These are phyloP conservation scores for Trichoderma atroviride DNA, from an alignment of 2,329 filamentous ascomycete genomes.

Conservation along the genomic window DNA sequence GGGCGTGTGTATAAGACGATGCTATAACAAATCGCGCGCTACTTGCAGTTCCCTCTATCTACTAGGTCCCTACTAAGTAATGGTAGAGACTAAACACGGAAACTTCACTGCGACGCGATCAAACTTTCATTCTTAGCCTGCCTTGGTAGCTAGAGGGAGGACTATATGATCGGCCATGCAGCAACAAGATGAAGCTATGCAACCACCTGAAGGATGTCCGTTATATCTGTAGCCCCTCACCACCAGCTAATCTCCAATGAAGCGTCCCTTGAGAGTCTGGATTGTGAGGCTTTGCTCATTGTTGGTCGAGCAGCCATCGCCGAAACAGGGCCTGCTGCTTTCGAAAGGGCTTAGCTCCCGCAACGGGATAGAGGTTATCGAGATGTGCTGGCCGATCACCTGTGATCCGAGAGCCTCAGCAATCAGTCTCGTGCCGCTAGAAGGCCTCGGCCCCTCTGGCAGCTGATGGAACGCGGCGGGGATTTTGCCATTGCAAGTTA, in stretches of 20 bases:
- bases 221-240: neutral
- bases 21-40: neutral
- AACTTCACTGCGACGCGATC: neutral
- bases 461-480: neutral
- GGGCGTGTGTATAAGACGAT: neutral
- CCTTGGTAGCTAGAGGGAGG: neutral
- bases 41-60: neutral
- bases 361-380: neutral
- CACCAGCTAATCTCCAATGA: neutral
- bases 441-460: neutral
- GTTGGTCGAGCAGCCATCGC: neutral
- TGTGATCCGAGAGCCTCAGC: neutral
- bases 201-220: neutral
- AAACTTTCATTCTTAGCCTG: neutral
- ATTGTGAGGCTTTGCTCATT: neutral
- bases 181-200: neutral
- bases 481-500: neutral
- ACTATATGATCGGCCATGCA: neutral
- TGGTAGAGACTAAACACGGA: neutral
- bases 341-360: conserved; percentile 5
- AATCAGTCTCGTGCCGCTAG: neutral
- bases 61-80: neutral
- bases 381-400: conserved; percentile 20
- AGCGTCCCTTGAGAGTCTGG: neutral
- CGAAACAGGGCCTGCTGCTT: neutral